Conservation (phyloP, 2,329 filamentous ascomycete genomes). For the Penicillium sp. region DNA sequence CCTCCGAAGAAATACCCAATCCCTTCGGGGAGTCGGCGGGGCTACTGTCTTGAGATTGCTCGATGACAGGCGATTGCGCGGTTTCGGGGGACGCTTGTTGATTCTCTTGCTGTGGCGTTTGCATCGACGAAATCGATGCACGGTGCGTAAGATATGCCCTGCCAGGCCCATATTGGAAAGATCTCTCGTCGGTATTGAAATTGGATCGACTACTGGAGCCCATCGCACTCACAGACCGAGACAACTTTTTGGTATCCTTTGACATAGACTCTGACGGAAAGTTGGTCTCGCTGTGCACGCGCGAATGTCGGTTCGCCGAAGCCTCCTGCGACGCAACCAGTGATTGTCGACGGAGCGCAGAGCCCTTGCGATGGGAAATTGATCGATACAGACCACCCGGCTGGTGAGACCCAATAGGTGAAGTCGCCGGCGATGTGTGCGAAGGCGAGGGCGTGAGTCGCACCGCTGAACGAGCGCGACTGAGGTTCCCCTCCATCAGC, state of each 20-base stretch:
- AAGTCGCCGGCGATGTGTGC: conserved; percentile 25
- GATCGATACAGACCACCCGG: conserved; percentile 45
- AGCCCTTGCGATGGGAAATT: conserved; percentile 44
- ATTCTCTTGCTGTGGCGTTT: conserved; percentile 15
- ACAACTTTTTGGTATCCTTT: conserved; percentile 44
- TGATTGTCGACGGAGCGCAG: conserved; percentile 46
- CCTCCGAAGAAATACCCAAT: conserved; percentile 29
- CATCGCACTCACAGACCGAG: conserved; percentile 62
- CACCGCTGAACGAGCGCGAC: conserved; percentile 70
- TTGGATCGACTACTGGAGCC: conserved; percentile 35
- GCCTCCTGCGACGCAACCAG: conserved; percentile 34
- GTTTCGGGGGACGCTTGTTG: conserved; percentile 6
- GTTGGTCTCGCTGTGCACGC: conserved; percentile 62
- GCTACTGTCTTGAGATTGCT: conserved; percentile 15
- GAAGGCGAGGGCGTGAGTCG: conserved; percentile 51
- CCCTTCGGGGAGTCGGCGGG: conserved; percentile 23
- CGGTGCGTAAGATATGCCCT: conserved; percentile 34
- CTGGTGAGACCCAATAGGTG: conserved; percentile 31
- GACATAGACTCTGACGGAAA: conserved; percentile 43
- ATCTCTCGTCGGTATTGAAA: conserved; percentile 32
- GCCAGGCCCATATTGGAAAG: conserved; percentile 33
- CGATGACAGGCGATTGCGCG: conserved; percentile 5
- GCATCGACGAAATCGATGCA: conserved; percentile 41
- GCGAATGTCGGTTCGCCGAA: conserved; percentile 52
- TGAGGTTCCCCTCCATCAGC: conserved; percentile 92